Evolutionary conservation across 179 eudicot genomes (phyloP), one percentile per base, ranked within the genome.

Genomic region (Beta macrorhiza): DNA sequence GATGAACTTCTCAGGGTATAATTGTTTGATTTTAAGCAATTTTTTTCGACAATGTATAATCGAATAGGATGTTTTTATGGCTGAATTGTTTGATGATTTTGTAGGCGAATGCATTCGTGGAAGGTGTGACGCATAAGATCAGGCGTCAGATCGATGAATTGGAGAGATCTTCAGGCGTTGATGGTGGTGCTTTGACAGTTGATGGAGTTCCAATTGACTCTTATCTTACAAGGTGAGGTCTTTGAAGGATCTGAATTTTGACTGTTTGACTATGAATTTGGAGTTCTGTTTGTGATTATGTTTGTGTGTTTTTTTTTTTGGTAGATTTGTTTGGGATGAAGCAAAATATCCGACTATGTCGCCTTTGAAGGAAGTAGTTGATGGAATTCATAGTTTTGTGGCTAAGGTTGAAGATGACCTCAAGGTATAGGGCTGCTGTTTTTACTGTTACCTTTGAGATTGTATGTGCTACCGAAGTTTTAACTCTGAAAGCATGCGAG

Each of bases 381-480:
- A 93, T 84, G 92, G 89, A 29, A 92, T 97, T 86, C 99, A 94
- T 84, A 80, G 87, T 67, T 97, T 93, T 84, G 88, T 92, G 78
- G 89, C 97, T 57, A 93, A 89, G 90, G 93, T 97, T 82, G 99
- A 94, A 84, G 99, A 97, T 87, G 98, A 94, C 76, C 98, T 97
- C 32, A 97, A 97, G 98, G 99, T 94, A 88, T 64, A 56, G 20
- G 49, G 37, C 61, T 37, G 32, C 8, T 74, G 45, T 14, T 7
- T 15, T 37, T 17, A 37, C 37, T 25, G 52, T 53, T 42, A 47
- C 7, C 6, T 13, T 52, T 58, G 14, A 58, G 67, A 13, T 51
- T 19, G 14, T 22, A 44, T 37, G 4, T 37, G 25, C 19, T 11
- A 29, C 25, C 15, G 12, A 29, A 6, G 2, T 4, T 74, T 7